phyloP scores from a whole-genome alignment of 768 basidiomycete genomes.

The Suillus clintonianus region DNA sequence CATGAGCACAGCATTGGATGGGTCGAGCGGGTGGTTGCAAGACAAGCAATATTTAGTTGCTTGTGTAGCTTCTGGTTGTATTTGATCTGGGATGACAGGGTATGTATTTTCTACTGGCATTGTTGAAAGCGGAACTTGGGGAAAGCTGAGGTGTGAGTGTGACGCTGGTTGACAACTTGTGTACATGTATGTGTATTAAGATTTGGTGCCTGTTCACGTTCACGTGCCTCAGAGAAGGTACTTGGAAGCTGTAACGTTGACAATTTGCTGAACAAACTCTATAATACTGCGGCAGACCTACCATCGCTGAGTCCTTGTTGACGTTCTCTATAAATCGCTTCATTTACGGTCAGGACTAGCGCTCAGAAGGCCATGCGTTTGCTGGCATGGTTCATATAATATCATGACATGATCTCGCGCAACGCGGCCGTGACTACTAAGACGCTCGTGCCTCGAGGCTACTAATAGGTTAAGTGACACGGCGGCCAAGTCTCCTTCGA shows the following conservation, averaged over 20 bases:
- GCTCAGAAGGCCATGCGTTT: not conserved
- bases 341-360: not conserved
- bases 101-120: slow-evolving; percentile 1
- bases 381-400: not conserved
- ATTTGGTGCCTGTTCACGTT: not conserved
- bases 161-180: not conserved
- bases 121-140: not conserved
- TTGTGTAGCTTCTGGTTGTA: slow-evolving; percentile 14
- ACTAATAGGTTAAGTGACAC: not conserved
- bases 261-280: not conserved
- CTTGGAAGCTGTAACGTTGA: not conserved
- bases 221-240: not conserved
- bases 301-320: not conserved
- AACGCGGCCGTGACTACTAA: not conserved
- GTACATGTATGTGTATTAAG: not conserved
- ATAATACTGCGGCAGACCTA: not conserved
- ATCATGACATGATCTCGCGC: not conserved
- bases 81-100: not conserved
- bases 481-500: too few relatives aligned
- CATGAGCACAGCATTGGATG: slow-evolving; percentile 25
- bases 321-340: not conserved
- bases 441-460: not conserved
- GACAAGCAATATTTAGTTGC: slow-evolving; percentile 33
- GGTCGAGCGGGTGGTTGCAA: slow-evolving; percentile 34
- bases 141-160: not conserved